phyloP scores from a whole-genome alignment of 1,139 yeast genomes.

The Scheffersomyces cryptocercus region DNA sequence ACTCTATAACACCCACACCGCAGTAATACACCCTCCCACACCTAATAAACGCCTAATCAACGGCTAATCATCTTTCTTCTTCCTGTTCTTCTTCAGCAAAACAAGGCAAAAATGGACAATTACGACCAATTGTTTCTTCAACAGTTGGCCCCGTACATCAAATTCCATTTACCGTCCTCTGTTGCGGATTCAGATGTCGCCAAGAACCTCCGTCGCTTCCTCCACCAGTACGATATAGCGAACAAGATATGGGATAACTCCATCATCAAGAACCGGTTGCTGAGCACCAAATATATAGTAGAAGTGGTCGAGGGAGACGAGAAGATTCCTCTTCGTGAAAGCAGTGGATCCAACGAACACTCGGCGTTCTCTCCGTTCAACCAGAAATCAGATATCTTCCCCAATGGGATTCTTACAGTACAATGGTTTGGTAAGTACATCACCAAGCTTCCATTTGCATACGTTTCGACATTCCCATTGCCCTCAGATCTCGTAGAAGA shows the following conservation, averaged over 20 bases:
- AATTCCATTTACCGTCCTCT: slow-evolving; percentile 15
- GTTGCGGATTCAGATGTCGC: slow-evolving; percentile 5
- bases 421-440: slow-evolving; percentile 41
- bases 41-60: too few relatives aligned
- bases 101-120: slow-evolving; percentile 27
- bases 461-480: slow-evolving; percentile 23
- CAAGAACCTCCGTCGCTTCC: slow-evolving; percentile 3
- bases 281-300: slow-evolving; percentile 34
- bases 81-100: too few relatives aligned
- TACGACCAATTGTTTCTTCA: slow-evolving; percentile 29
- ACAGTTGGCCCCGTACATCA: slow-evolving; percentile 36
- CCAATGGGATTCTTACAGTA: slow-evolving; percentile 41
- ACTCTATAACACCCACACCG: too few relatives aligned
- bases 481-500: slow-evolving; percentile 16
- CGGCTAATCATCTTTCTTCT: too few relatives aligned
- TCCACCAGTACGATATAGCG: slow-evolving; percentile 18
- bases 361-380: slow-evolving; percentile 41
- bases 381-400: slow-evolving; percentile 36
- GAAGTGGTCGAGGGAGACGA: slow-evolving; percentile 12
- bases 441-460: slow-evolving; percentile 35
- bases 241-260: slow-evolving; percentile 41
- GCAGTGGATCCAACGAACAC: slow-evolving; percentile 17
- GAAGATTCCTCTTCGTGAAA: background rate
- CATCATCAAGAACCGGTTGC: slow-evolving; percentile 39
- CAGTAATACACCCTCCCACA: too few relatives aligned